Conservation (phyloP, 257 asterid genomes). For the Fraxinus anomala region DNA sequence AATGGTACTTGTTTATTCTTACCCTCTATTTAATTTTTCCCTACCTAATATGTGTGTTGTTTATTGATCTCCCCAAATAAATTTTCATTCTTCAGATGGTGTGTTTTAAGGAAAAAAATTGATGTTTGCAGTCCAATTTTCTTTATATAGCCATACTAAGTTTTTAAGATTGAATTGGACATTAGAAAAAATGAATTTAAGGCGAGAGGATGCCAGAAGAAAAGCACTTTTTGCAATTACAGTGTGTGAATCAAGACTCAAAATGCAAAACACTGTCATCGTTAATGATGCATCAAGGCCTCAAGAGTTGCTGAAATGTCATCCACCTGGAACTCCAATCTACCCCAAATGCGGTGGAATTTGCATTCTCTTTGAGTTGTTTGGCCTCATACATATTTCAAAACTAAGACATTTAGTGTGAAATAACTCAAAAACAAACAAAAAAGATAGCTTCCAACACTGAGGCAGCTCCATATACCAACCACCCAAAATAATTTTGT, state of each 20-base stretch:
- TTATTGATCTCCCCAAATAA: background rate
- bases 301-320: background rate
- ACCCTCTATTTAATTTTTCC: background rate
- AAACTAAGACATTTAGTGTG: background rate
- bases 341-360: background rate
- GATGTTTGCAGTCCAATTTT: background rate
- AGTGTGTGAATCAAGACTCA: background rate
- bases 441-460: background rate
- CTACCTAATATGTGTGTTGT: constrained; percentile 16
- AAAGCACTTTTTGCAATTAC: background rate
- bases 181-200: background rate
- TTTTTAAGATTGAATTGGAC: background rate
- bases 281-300: background rate
- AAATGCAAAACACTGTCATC: background rate
- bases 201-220: background rate
- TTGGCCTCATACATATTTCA: background rate
- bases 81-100: background rate
- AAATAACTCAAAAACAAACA: background rate
- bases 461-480: background rate
- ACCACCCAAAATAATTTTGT: background rate
- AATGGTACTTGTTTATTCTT: constrained; percentile 53
- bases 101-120: background rate
- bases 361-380: background rate
- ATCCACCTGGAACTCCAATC: background rate
- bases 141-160: background rate